These are phyloP conservation scores for Panaeolus cyanescens DNA, from an alignment of 768 basidiomycete species.

Conservation along the genomic window DNA sequence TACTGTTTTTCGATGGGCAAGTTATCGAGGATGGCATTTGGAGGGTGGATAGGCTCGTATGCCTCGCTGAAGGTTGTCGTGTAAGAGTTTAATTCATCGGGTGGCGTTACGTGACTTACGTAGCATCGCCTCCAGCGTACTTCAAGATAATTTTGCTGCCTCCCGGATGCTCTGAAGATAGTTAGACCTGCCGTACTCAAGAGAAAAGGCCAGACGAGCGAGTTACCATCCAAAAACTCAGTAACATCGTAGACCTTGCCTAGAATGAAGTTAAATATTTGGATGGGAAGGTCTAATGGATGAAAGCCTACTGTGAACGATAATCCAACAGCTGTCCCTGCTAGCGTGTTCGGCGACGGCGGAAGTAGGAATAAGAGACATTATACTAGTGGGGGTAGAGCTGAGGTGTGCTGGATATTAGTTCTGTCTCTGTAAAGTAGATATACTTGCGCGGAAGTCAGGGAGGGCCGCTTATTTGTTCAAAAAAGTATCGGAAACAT, in stretches of 20 bases:
- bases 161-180: slow-evolving; percentile 38
- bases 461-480: slow-evolving; percentile 14
- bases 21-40: slow-evolving; percentile 74
- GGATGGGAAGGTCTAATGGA: background rate
- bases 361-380: background rate
- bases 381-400: background rate
- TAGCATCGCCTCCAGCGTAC: slow-evolving; percentile 90
- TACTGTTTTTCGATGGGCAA: slow-evolving; percentile 86
- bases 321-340: slow-evolving; percentile 53
- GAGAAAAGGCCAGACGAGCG: background rate
- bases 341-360: slow-evolving; percentile 32
- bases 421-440: slow-evolving; percentile 6
- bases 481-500: slow-evolving; percentile 8
- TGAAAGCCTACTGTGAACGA: slow-evolving; percentile 66
- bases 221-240: slow-evolving; percentile 68
- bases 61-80: slow-evolving; percentile 53
- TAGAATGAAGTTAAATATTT: slow-evolving; percentile 19
- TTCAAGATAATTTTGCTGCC: slow-evolving; percentile 85
- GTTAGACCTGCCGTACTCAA: background rate
- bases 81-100: background rate
- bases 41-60: slow-evolving; percentile 91
- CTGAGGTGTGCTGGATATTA: background rate
- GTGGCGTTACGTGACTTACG: slow-evolving; percentile 43
- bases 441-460: slow-evolving; percentile 21
- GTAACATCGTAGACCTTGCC: slow-evolving; percentile 81